Conservation (phyloP, 1,139 yeast genomes). For the Scheffersomyces insectosa region DNA sequence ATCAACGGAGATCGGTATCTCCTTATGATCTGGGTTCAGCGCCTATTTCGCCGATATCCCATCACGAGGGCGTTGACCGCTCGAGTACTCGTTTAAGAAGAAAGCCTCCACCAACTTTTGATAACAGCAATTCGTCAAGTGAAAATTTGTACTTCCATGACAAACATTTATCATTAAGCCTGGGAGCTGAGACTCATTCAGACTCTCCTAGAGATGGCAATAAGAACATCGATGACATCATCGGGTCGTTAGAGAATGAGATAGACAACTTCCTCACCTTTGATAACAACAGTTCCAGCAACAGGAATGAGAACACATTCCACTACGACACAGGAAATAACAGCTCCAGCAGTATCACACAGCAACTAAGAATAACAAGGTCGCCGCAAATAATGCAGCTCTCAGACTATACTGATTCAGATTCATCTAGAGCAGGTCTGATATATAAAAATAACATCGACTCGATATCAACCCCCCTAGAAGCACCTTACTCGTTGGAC, state of each 20-base stretch:
- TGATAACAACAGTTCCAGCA: conserved; percentile 4
- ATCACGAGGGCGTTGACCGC: background rate
- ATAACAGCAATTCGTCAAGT: background rate
- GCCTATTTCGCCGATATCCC: too few relatives aligned
- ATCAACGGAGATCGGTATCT: too few relatives aligned
- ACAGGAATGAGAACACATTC: conserved; percentile 1
- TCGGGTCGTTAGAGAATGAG: conserved; percentile 19
- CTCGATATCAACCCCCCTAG: too few relatives aligned
- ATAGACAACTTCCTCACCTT: conserved; percentile 14
- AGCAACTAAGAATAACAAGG: conserved; percentile 7
- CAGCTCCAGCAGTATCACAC: conserved; percentile 6
- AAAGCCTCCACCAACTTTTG: conserved; percentile 23
- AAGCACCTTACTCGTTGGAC: too few relatives aligned
- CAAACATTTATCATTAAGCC: background rate
- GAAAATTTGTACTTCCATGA: background rate
- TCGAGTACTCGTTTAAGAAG: conserved; percentile 11
- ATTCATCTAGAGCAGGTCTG: conserved; percentile 2
- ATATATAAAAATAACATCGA: background rate
- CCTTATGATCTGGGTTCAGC: too few relatives aligned
- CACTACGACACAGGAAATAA: conserved; percentile 5
- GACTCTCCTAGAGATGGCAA: background rate
- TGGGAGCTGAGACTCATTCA: background rate
- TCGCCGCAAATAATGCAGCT: conserved; percentile 10
- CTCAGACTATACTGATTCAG: conserved; percentile 9
- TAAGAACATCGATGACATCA: conserved; percentile 15